Percentiles rank a stretch among this genome's conserved stretches.
Conservation (phyloP, 495 filamentous ascomycete genomes). For the Podospora pseudocomata region DNA sequence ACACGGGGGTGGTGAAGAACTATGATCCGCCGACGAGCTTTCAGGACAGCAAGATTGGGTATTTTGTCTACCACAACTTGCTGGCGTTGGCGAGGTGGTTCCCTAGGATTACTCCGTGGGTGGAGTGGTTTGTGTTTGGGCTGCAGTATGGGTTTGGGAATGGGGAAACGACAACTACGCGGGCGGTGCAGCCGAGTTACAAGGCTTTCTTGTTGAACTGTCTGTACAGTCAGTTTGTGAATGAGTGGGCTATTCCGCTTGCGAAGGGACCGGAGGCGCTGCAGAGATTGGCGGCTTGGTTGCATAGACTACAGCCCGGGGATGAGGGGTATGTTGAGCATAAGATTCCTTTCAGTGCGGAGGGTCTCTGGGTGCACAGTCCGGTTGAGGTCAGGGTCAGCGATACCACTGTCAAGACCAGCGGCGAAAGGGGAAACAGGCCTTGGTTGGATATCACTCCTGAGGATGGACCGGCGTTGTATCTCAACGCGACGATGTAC, state of each 20-base stretch:
- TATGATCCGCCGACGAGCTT: slow-evolving; percentile 52
- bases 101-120: slow-evolving; percentile 73
- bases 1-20: slow-evolving; percentile 54
- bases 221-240: slow-evolving; percentile 92
- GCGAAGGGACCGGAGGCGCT: slow-evolving; percentile 85
- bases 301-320: slow-evolving; percentile 56
- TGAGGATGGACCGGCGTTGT: slow-evolving; percentile 71
- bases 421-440: slow-evolving; percentile 42
- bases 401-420: slow-evolving; percentile 57
- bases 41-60: slow-evolving; percentile 78
- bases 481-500: slow-evolving; percentile 95
- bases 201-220: slow-evolving; percentile 91
- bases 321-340: slow-evolving; percentile 54
- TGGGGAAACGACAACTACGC: slow-evolving; percentile 52
- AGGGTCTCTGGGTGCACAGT: slow-evolving; percentile 83
- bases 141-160: slow-evolving; percentile 90
- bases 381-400: slow-evolving; percentile 89
- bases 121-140: slow-evolving; percentile 93
- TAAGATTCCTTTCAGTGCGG: slow-evolving; percentile 74
- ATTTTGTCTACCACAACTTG: slow-evolving; percentile 83
- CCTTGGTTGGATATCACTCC: slow-evolving; percentile 73
- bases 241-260: slow-evolving; percentile 96
- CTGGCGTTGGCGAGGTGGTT: slow-evolving; percentile 74
- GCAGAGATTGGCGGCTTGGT: slow-evolving; percentile 75
- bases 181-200: slow-evolving; percentile 73